Percentiles rank a stretch among this genome's conserved stretches.
Evolutionary conservation across 257 asterid genomes (phyloP).

Genomic region (Solanum lignicaule): DNA sequence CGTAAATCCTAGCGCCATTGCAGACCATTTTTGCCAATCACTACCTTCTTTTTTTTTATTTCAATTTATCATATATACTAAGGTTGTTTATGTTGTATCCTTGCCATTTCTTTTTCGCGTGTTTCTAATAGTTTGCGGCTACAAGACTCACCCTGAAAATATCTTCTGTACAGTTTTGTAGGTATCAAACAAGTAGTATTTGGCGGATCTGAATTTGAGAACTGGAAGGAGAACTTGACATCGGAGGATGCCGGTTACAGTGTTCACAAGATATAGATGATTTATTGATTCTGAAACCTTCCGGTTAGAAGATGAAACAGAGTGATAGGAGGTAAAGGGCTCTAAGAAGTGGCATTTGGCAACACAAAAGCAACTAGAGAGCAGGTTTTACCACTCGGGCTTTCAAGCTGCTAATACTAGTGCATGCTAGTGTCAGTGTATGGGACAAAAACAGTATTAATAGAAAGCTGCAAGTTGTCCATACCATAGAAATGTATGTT

Average conservation of each 20-base stretch:
- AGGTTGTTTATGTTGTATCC: not conserved
- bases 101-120: not conserved
- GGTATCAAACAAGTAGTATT: constrained; percentile 89
- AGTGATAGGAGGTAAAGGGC: not conserved
- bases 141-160: not conserved
- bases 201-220: constrained; percentile 79
- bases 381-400: not conserved
- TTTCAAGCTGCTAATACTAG: not conserved
- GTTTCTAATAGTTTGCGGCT: not conserved
- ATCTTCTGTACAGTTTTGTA: constrained; percentile 38
- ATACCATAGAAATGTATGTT: not conserved
- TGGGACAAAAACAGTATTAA: not conserved
- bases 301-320: not conserved
- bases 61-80: not conserved
- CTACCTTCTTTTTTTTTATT: not conserved
- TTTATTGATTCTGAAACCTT: not conserved
- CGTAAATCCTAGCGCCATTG: not conserved
- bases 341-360: not conserved
- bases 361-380: not conserved
- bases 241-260: constrained; percentile 70
- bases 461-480: not conserved
- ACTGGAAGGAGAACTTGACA: constrained; percentile 70
- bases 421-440: not conserved
- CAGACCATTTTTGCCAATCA: not conserved
- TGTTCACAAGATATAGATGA: constrained; percentile 66